phyloP scores from a whole-genome alignment of 768 basidiomycete species.

The Auriscalpium vulgare region DNA sequence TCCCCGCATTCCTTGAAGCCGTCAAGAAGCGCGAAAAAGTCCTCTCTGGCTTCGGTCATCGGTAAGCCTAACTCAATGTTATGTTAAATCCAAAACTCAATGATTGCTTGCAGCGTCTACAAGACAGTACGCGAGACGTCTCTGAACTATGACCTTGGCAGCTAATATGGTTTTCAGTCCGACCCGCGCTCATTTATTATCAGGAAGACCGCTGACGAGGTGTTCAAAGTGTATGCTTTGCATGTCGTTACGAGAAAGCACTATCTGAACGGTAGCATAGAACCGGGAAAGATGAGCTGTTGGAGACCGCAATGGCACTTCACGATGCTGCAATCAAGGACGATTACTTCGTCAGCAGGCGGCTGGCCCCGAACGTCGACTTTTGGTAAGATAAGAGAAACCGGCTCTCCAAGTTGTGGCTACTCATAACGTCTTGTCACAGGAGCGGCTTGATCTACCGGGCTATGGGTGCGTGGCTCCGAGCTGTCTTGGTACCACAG shows the following conservation, averaged over 20 bases:
- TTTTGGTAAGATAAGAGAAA: conserved; percentile 66
- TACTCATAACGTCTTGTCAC: conserved; percentile 12
- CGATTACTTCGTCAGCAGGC: conserved; percentile 78
- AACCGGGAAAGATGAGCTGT: conserved; percentile 76
- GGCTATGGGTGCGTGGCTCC: conserved; percentile 62
- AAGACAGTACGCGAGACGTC: conserved; percentile 44
- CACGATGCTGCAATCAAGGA: conserved; percentile 88
- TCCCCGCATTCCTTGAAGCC: conserved; percentile 76
- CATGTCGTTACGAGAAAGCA: too few species aligned
- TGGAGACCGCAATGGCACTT: conserved; percentile 84
- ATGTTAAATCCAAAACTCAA: background rate
- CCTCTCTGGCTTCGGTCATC: conserved; percentile 85
- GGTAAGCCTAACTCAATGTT: conserved; percentile 33
- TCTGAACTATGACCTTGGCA: background rate
- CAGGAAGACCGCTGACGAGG: conserved; percentile 82
- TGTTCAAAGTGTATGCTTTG: conserved; percentile 72
- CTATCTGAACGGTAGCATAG: conserved; percentile 27
- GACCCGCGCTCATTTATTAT: conserved; percentile 91
- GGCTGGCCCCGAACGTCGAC: conserved; percentile 85
- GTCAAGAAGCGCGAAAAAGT: conserved; percentile 88
- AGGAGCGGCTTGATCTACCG: conserved; percentile 87
- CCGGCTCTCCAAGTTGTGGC: background rate
- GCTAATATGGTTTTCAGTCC: conserved; percentile 37
- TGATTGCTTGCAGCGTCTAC: conserved; percentile 42
- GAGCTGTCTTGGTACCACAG: too few species aligned